These are phyloP conservation scores for Mortierella sp. DNA, from an alignment of 371 early-diverging fungal species.

Conservation along the genomic window DNA sequence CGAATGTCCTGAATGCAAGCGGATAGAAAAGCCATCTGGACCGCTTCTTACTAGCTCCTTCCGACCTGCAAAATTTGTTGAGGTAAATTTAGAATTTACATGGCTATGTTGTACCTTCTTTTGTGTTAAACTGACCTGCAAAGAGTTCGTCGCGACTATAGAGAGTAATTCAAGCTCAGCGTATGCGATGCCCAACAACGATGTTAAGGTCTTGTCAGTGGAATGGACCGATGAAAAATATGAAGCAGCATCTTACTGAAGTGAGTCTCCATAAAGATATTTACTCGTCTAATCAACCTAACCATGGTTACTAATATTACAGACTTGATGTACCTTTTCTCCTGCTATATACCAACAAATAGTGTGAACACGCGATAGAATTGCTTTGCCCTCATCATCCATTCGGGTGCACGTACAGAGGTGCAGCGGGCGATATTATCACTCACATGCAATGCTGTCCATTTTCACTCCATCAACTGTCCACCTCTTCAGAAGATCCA, in stretches of 20 bases:
- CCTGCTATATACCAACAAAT: not conserved
- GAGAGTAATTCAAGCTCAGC: conserved; percentile 34
- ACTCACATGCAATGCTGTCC: conserved; percentile 24
- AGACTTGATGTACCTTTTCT: not conserved
- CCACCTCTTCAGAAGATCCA: not conserved
- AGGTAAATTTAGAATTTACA: conserved; percentile 11
- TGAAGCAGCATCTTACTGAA: conserved; percentile 28
- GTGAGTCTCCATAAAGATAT: conserved; percentile 6
- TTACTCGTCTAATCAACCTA: not conserved
- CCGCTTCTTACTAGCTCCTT: conserved; percentile 22
- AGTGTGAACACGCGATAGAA: conserved; percentile 33
- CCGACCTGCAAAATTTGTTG: conserved; percentile 38
- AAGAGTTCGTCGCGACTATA: conserved; percentile 3
- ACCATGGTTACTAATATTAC: not conserved
- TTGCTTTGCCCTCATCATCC: conserved; percentile 22
- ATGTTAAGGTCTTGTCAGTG: conserved; percentile 43
- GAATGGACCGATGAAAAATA: conserved; percentile 29
- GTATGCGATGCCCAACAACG: conserved; percentile 42
- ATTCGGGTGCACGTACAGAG: conserved; percentile 30
- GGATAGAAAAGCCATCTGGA: not conserved
- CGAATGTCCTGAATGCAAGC: conserved; percentile 38
- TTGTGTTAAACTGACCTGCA: not conserved
- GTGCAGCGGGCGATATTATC: conserved; percentile 20
- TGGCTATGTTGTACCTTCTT: not conserved
- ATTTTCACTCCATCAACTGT: conserved; percentile 7